Base-by-base conservation (phyloP, 2,329 filamentous ascomycete species). In the Fusarium chaquense region DNA sequence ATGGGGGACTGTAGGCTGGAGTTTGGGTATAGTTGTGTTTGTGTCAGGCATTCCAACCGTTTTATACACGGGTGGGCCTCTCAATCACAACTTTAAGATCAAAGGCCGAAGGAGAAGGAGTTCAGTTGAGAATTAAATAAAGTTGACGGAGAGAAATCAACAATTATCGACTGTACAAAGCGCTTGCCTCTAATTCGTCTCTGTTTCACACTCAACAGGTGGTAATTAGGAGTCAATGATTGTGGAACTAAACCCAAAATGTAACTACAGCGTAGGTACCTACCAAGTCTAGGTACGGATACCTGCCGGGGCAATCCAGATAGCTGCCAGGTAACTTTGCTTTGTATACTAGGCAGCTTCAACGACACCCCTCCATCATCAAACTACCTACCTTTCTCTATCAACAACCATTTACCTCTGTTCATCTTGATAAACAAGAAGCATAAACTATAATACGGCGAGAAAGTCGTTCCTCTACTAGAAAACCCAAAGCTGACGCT, bases 1-100 rank as follows among this genome's bases (percentile, higher is more conserved):
- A 28, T 80, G 77, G 75, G 66, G 67, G n/a, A 72, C 78, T 16
- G 73, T 79, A 26, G 77, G 76, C 26, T 79, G 76, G 78, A 71
- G 59, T 38, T 49, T 80, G 56, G 78, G 67, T 11, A 44, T 79
- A 10, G 30, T 79, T 18, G 75, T 72, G 10, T 72, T 70, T 40
- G 65, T 75, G 32, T 78, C 78, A 15, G 67, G 72, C 12, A 60
- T 78, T 22, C 68, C 70, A 7, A 73, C 75, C 18, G 40, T 74
- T 35, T 58, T 75, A 12, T 80, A 77, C 59, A 76, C 75, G 11
- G 78, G 78, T 2, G 75, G 76, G 2, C 69, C 75, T 24, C 36
- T 75, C n/a, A 60, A 65, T 11, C 24, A 55, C 12, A 74, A 65
- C 10, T 49, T 59, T n/a, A 40, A 16, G 13, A 28, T 52, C 13